Base-by-base conservation (phyloP, 2,329 filamentous ascomycete species). In the Botrytis medusae region DNA sequence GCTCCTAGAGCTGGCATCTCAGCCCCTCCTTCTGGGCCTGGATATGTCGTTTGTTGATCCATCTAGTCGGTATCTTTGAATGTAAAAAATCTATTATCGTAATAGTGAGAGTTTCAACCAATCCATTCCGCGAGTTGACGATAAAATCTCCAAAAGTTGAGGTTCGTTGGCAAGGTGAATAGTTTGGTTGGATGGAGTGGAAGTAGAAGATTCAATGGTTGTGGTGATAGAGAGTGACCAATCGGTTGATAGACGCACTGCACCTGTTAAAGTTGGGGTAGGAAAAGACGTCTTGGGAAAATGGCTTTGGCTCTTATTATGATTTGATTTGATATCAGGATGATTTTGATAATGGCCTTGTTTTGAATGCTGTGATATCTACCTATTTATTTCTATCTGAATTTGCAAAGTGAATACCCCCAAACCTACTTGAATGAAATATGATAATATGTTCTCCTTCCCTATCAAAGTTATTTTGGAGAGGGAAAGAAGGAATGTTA, bases 31-130 rank as follows among this genome's bases (percentile, higher is more conserved):
- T 63, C 83, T 73, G 82, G 84, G 60, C 60, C 60, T 32, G 65
- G 69, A 79, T 85, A 83, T 80, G 77, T 88, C 87, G 77, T 85
- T 83, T 77, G 88, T 83, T 76, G 81, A 82, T 89, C 87, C 87
- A 89, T 89, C 77, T 79, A 81, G 54, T 72, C 22, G 54, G 62
- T 57, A 57, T 77, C 80, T 81, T 81, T 74, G 18, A 72, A 46
- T 34, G 46, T 72, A 44, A 67, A 67, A 65, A 65, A 59, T 57
- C 75, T 44, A 71, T 72, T 79, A 78, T 76, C 74, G 73, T 62
- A 74, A 59, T 60, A 73, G 69, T 61, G 32, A 67, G 25, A 48
- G n/a, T 60, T 32, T 75, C 70, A 72, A 64, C 77, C 74, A 76
- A 76, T 78, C 78, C 78, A 79, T 79, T 74, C 73, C 76, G 76